Evolutionary conservation across 2,329 filamentous ascomycete species (phyloP).

Genomic region (Penicillium sp.): DNA sequence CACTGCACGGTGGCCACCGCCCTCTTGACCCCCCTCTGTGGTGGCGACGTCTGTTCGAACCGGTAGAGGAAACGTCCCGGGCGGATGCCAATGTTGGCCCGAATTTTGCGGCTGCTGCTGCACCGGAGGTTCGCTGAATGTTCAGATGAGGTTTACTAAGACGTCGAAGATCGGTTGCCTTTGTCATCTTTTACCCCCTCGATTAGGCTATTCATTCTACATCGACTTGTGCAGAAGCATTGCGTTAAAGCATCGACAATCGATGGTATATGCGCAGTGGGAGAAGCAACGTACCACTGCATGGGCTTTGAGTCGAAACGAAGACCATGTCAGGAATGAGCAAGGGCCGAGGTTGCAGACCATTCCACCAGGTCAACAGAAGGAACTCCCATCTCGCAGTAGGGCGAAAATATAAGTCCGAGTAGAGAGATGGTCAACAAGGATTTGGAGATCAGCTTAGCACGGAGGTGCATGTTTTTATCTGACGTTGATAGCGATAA

Average conservation of each 20-base stretch:
- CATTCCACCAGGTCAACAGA: background rate
- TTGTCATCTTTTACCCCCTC: background rate
- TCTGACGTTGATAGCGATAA: background rate
- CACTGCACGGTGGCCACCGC: constrained; percentile 75
- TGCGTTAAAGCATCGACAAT: background rate
- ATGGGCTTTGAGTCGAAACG: background rate
- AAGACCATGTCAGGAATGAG: background rate
- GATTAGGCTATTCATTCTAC: background rate
- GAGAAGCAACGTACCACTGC: background rate
- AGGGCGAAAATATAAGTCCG: background rate
- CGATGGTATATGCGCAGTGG: background rate
- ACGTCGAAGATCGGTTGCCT: background rate
- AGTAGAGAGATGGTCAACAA: background rate
- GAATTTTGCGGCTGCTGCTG: constrained; percentile 33
- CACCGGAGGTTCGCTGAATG: constrained; percentile 31
- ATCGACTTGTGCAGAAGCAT: background rate
- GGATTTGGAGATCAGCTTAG: background rate
- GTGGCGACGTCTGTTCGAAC: constrained; percentile 81
- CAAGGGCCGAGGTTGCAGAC: background rate
- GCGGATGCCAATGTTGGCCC: constrained; percentile 30
- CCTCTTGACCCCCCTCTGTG: constrained; percentile 84
- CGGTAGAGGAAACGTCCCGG: constrained; percentile 13
- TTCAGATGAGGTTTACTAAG: background rate
- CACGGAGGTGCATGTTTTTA: background rate
- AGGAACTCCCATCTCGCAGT: background rate